phyloP scores from a whole-genome alignment of 2,329 filamentous ascomycete species.

The Akanthomyces dipterigenus region DNA sequence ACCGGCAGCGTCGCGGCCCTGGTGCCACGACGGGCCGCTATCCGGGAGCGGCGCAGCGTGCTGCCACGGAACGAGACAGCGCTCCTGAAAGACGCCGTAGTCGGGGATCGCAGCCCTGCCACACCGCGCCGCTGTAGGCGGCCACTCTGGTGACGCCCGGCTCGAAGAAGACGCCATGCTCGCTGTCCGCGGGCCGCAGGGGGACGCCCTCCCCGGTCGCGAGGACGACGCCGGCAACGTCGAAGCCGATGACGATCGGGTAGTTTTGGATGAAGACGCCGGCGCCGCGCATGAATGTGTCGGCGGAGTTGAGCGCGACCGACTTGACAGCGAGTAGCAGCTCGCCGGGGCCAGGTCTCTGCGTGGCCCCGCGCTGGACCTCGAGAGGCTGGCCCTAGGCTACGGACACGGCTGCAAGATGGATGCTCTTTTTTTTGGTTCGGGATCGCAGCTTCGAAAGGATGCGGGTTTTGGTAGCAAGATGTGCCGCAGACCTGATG shows the following conservation, averaged over 20 bases:
- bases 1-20: conserved; percentile 26
- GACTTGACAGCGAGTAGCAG: conserved; percentile 41
- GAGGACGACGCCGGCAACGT: conserved; percentile 37
- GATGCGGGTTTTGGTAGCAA: too few relatives aligned
- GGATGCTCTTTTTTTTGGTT: conserved; percentile 25
- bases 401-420: conserved; percentile 32
- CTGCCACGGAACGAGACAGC: conserved; percentile 34
- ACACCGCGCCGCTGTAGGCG: conserved; percentile 32
- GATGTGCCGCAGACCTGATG: too few relatives aligned
- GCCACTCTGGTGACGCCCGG: conserved; percentile 31
- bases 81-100: conserved; percentile 41
- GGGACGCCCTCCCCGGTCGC: conserved; percentile 34
- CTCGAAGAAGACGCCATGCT: conserved; percentile 18
- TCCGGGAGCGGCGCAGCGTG: conserved; percentile 28
- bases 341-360: conserved; percentile 37
- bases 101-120: conserved; percentile 36
- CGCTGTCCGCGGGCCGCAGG: conserved; percentile 10
- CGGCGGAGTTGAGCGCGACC: conserved; percentile 42
- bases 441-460: too few relatives aligned
- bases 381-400: conserved; percentile 31
- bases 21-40: conserved; percentile 30
- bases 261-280: conserved; percentile 35
- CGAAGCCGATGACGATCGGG: conserved; percentile 36
- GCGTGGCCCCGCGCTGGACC: conserved; percentile 32
- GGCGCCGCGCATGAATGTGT: conserved; percentile 32